Evolutionary conservation across 257 asterid genomes (phyloP).

Genomic region (Ophiorrhiza pumila): DNA sequence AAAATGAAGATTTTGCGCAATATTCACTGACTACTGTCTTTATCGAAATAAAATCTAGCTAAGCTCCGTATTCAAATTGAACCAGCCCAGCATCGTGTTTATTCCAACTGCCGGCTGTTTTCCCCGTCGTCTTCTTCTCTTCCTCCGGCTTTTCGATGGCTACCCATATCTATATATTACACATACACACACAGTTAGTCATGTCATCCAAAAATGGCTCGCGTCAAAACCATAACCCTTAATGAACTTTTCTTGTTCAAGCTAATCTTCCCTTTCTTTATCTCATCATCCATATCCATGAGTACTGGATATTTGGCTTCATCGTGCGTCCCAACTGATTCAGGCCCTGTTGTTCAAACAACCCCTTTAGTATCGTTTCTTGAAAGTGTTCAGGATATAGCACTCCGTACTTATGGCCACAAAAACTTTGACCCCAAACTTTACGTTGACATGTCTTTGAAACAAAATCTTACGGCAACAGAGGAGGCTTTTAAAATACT

Average conservation of each 20-base stretch:
- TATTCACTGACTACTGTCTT: background rate
- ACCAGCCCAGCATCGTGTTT: background rate
- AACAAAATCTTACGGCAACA: conserved; percentile 36
- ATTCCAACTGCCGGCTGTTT: conserved; percentile 11
- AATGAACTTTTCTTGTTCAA: background rate
- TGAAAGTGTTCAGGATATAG: conserved; percentile 56
- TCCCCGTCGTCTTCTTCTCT: background rate
- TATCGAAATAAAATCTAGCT: background rate
- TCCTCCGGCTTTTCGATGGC: background rate
- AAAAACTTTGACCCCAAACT: conserved; percentile 66
- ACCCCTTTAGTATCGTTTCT: conserved; percentile 59
- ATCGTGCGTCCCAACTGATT: conserved; percentile 24
- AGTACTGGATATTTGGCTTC: conserved; percentile 9
- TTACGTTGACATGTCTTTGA: conserved; percentile 71
- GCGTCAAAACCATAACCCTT: background rate
- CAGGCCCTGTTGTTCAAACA: conserved; percentile 53
- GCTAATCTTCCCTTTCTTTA: conserved; percentile 2
- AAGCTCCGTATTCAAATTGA: background rate
- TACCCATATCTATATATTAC: background rate
- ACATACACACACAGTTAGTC: background rate
- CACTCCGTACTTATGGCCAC: conserved; percentile 49
- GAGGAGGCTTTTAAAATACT: conserved; percentile 41
- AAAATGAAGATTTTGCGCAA: no score
- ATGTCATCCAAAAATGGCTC: conserved; percentile 19
- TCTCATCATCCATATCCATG: conserved; percentile 15